Base-by-base conservation (phyloP, 805 yeast species). In the Maudiozyma saulgeensis region DNA sequence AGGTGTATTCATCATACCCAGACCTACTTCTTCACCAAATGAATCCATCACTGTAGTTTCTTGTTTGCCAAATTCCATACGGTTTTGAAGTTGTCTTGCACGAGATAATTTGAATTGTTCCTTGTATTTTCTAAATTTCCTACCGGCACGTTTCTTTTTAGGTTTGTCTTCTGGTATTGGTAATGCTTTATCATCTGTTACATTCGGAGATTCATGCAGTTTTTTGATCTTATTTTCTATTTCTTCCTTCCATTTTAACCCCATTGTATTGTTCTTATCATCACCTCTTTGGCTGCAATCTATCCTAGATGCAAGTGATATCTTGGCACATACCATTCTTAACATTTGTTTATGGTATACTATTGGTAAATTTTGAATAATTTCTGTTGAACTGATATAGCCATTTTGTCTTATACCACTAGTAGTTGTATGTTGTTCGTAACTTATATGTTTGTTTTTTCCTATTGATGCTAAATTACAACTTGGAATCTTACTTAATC, bases 141-240 rank as follows among this genome's bases (percentile, higher is more conserved):
- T 72, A 0, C 99, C 99, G 1, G 95, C 97, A 57, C 99, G 73
- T 56, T 82, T 86, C 67, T 87, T 87, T 4, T 91, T 81, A 45
- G 81, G 79, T 48, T 74, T 76, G 49, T 89, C 96, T 16, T 78
- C 71, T 0, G 96, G 97, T 4, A 77, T 69, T 0, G 91, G 83
- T 6, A 81, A 64, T 0, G 88, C 88, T 45, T 89, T 75, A 0
- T 90, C 82, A 51, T 80, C 81, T 15, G 76, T 71, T 1, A 75
- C 74, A 21, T 81, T 84, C 0, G 98, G 96, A 0, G 97, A 93
- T 6, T 81, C 79, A 25, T 80, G 75, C 32, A 88, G 66, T 57
- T 87, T 87, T 41, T 81, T 87, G 7, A 93, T 70, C 55, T 83
- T 84, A 4, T 69, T 68, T 19, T 69, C 60, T 2, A 93, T 75